Base-by-base conservation (phyloP, 2,329 filamentous ascomycete species). In the Tolypocladium endophyticum region DNA sequence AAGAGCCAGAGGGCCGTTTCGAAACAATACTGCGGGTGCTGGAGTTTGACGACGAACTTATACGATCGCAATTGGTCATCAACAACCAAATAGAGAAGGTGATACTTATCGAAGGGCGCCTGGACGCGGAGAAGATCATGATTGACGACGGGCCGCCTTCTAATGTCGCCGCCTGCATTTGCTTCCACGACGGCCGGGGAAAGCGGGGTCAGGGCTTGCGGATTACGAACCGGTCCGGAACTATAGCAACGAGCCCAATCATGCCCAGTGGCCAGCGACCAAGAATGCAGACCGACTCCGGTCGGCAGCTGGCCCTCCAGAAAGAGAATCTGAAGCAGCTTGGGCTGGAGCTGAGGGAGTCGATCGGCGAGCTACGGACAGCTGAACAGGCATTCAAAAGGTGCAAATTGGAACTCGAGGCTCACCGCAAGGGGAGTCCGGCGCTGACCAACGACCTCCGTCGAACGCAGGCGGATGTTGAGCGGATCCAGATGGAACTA, bases 1-100 rank as follows among this genome's bases (percentile, higher is more conserved):
- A 90, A 60, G 92, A 97, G 69, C 94, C 94, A 1, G 87, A 90
- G 63, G 62, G 75, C 18, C 73, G 80, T 3, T 89, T 89, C 60
- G 83, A 90, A 64, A 99, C 94, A 0, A 87, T 93, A 62, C 76
- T 97, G 54, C 83, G 90, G 57, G 85, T 90, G 1, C 78, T 99
- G 58, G 87, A 91, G 72, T 89, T 97, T 62, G 89, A 94, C 62
- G 85, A 93, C 64, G 83, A 89, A 25, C 74, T 89, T 52, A 87
- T 97, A 25, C 86, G 86, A 56, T 88, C 91, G 62, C 87, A 92
- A 61, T 77, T 97, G 55, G 87, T 99, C 67, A 94, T 97, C 70
- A 87, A 87, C 62, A 82, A 91, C 65, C 75, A 77, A 8, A 90
- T 97, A 58, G 94, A 99, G 62, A 92, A 97, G 71, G 85, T 87